Conservation (phyloP, 805 yeast species). For the Huiozyma naganishii region DNA sequence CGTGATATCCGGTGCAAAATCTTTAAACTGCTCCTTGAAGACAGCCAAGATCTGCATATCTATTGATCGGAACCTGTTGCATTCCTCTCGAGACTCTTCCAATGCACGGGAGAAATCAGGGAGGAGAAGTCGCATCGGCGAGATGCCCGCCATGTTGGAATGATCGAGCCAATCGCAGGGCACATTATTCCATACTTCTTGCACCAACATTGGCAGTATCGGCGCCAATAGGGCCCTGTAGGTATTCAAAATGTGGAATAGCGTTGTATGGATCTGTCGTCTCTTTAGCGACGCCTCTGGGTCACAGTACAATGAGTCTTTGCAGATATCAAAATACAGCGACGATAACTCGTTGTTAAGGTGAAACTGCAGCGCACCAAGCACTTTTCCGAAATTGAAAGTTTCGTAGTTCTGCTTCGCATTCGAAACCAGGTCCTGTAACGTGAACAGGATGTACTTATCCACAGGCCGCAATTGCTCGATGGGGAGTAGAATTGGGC, state of each 20-base stretch:
- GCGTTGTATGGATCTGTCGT: conserved; percentile 48
- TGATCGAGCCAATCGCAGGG: conserved; percentile 26
- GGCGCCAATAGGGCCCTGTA: conserved; percentile 70
- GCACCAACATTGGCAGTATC: conserved; percentile 70
- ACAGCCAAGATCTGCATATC: conserved; percentile 8
- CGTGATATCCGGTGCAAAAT: conserved; percentile 10
- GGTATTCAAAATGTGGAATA: conserved; percentile 45
- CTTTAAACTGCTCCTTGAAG: conserved; percentile 13
- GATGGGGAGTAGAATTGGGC: conserved; percentile 29
- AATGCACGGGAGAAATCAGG: conserved; percentile 1
- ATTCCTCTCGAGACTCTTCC: too few relatives aligned
- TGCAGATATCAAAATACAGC: conserved; percentile 73
- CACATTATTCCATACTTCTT: conserved; percentile 72
- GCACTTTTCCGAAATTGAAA: conserved; percentile 59
- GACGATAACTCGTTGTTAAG: conserved; percentile 71
- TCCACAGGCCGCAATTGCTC: conserved; percentile 42
- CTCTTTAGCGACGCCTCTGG: conserved; percentile 29
- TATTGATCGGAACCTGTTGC: too few relatives aligned
- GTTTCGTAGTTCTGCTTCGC: conserved; percentile 38
- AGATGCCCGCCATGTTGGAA: conserved; percentile 8
- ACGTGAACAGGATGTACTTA: conserved; percentile 46
- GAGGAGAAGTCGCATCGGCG: conserved; percentile 8
- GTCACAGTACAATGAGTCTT: conserved; percentile 79
- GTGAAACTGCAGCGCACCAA: conserved; percentile 58
- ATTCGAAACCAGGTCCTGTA: conserved; percentile 36